Conservation (phyloP, 108 stramenopile species). For the Nitzschia sp. region DNA sequence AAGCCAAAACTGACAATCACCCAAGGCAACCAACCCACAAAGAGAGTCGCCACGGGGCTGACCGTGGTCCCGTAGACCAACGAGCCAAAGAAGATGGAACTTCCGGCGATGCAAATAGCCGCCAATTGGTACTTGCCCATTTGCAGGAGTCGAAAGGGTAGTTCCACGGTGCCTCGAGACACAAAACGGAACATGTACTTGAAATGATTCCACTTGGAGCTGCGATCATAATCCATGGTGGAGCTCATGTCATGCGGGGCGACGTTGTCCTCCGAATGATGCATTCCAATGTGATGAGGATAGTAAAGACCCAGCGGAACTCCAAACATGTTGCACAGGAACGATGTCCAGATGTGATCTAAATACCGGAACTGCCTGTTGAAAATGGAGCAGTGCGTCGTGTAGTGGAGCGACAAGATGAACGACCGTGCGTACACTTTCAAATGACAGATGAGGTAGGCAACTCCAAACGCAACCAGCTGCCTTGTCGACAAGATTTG, state of each 20-base stretch:
- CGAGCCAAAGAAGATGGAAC: background rate
- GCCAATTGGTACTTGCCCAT: conserved; percentile 4
- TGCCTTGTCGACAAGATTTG: background rate
- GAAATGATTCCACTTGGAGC: conserved; percentile 25
- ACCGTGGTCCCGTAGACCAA: conserved; percentile 1
- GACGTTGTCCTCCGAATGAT: conserved; percentile 14
- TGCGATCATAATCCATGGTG: conserved; percentile 19
- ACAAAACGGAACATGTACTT: conserved; percentile 25
- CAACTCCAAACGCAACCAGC: conserved; percentile 6
- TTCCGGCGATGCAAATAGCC: background rate
- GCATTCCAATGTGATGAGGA: conserved; percentile 20
- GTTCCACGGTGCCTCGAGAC: background rate
- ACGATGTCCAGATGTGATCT: conserved; percentile 11
- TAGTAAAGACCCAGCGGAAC: conserved; percentile 16
- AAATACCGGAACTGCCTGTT: conserved; percentile 2
- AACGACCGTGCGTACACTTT: conserved; percentile 10
- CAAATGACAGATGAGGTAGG: conserved; percentile 1
- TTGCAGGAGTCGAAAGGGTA: background rate
- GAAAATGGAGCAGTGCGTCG: conserved; percentile 21
- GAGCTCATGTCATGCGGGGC: conserved; percentile 17
- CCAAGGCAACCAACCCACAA: conserved; percentile 16
- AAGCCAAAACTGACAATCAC: conserved; percentile 8
- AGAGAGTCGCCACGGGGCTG: conserved; percentile 11
- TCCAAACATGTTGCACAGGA: conserved; percentile 19
- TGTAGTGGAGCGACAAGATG: conserved; percentile 10